A percentile compares a stretch with the other conserved stretches of the same genome.
phyloP scores from a whole-genome alignment of 768 basidiomycete genomes.

The Lentinus brumalis region DNA sequence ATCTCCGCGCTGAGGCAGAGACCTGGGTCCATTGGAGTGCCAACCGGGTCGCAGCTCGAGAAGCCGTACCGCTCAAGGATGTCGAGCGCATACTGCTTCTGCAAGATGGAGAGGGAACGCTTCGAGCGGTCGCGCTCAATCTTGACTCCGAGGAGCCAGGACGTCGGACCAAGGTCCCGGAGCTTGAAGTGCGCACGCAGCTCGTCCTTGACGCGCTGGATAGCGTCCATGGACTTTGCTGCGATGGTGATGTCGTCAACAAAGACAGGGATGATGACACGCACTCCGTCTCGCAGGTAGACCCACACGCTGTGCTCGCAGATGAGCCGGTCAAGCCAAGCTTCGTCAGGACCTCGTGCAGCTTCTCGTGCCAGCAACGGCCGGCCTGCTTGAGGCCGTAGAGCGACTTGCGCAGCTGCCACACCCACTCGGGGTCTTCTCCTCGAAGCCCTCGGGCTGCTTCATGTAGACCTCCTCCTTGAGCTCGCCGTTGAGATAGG shows the following conservation, averaged over 20 bases:
- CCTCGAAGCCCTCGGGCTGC: slow-evolving; percentile 28
- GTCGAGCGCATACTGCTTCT: slow-evolving; percentile 3
- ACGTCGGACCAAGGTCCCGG: background rate
- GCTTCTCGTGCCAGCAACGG: slow-evolving; percentile 39
- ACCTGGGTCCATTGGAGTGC: background rate
- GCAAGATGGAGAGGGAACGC: slow-evolving; percentile 6
- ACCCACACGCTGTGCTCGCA: slow-evolving; percentile 35
- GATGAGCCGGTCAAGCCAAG: slow-evolving; percentile 25
- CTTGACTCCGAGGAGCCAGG: no score
- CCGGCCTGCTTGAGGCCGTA: slow-evolving; percentile 48
- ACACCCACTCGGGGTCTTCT: slow-evolving; percentile 13
- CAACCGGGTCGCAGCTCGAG: background rate
- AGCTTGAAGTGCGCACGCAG: slow-evolving; percentile 4
- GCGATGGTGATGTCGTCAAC: slow-evolving; percentile 35
- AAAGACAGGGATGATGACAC: slow-evolving; percentile 33
- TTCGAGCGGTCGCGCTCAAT: slow-evolving; percentile 2
- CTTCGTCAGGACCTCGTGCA: slow-evolving; percentile 24
- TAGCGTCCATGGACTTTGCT: slow-evolving; percentile 22
- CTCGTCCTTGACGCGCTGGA: slow-evolving; percentile 6
- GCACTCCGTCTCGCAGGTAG: slow-evolving; percentile 24
- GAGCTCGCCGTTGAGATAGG: slow-evolving; percentile 33
- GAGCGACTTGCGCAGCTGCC: slow-evolving; percentile 32
- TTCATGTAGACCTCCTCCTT: slow-evolving; percentile 32
- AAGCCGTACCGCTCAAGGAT: slow-evolving; percentile 3
- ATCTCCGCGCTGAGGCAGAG: slow-evolving; percentile 10